phyloP scores from a whole-genome alignment of 176 grass and related monocot species.

The Zea luxurians region DNA sequence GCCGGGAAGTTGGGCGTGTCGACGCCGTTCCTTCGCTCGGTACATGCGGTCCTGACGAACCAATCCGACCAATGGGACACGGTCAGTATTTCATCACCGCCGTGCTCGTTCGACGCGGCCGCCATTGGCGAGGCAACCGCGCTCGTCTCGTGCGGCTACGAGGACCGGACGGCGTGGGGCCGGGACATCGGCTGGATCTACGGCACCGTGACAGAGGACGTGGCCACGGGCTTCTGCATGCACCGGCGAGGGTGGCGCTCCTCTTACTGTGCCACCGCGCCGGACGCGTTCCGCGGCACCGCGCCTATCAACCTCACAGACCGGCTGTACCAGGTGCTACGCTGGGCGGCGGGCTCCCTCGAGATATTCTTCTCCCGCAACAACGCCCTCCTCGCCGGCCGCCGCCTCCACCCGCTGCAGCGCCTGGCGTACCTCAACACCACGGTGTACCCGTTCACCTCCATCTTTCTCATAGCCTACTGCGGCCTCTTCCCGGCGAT shows the following conservation, averaged over 20 bases:
- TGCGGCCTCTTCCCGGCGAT: slow-evolving; percentile 20
- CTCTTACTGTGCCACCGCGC: slow-evolving; percentile 85
- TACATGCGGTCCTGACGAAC: background rate
- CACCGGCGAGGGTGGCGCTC: slow-evolving; percentile 98
- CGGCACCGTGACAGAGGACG: slow-evolving; percentile 90
- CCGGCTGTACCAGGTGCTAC: slow-evolving; percentile 90
- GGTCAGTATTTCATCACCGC: no score
- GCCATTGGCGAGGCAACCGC: slow-evolving; percentile 67
- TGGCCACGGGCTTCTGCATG: slow-evolving; percentile 88
- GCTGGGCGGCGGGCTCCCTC: slow-evolving; percentile 88
- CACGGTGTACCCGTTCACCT: slow-evolving; percentile 44
- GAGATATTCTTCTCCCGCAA: slow-evolving; percentile 97
- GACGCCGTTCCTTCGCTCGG: background rate
- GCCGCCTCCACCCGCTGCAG: slow-evolving; percentile 39
- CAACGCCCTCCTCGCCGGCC: slow-evolving; percentile 48
- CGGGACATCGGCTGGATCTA: slow-evolving; percentile 84
- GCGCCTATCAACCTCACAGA: slow-evolving; percentile 95
- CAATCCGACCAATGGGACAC: no score
- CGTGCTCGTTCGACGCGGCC: slow-evolving; percentile 52
- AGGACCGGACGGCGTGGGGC: slow-evolving; percentile 86
- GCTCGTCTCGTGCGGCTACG: slow-evolving; percentile 93
- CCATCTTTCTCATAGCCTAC: slow-evolving; percentile 30
- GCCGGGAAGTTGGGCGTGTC: background rate
- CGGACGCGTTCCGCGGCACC: slow-evolving; percentile 85
- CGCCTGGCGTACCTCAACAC: slow-evolving; percentile 43